Base-by-base conservation (phyloP, 2,329 filamentous ascomycete species). In the Penicillium sp. region DNA sequence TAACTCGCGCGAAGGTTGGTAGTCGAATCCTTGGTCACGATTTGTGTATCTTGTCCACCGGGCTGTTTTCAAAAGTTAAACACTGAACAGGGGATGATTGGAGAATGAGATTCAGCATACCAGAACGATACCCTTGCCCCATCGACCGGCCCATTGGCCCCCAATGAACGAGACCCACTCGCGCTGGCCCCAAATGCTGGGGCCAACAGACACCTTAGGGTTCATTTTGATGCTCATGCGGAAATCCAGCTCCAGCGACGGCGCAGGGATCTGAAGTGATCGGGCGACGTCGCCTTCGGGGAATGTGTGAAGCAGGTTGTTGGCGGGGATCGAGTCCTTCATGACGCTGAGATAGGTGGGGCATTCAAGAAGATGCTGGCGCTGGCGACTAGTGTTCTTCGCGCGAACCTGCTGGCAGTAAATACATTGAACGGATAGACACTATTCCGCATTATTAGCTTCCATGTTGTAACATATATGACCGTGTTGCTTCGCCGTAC, bases 151-250 rank as follows among this genome's bases (percentile, higher is more conserved):
- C 79, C 79, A 82, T 60, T 80, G 75, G 12, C 79, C 79, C 51
- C 78, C 78, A 35, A 79, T 68, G 59, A 79, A 80, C 35, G 76
- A 78, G 42, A 81, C 74, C 79, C 79, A 81, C 58, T 80, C 78
- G 38, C 78, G 68, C 51, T 78, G 73, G n/a, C 79, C 79, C 73
- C 76, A 80, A 33, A 80, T 69, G 35, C 74, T 73, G 19, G 69
- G 68, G 4, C 79, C 79, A 16, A 81, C 73, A 2, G 71, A 67
- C 17, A 82, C 76, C 55, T 77, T 77, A 3, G 79, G 79, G 59
- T 82, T 81, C 63, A 81, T 67, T 61, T 80, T 80, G 52, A 81
- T 75, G 62, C 77, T 79, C 72, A 82, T 80, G 47, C 79, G 77
- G 69, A 81, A 82, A 61, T 82, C 79, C 43, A 81, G 71, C 58